Conservation (phyloP, 257 asterid genomes). For the Lavandula angustifolia region DNA sequence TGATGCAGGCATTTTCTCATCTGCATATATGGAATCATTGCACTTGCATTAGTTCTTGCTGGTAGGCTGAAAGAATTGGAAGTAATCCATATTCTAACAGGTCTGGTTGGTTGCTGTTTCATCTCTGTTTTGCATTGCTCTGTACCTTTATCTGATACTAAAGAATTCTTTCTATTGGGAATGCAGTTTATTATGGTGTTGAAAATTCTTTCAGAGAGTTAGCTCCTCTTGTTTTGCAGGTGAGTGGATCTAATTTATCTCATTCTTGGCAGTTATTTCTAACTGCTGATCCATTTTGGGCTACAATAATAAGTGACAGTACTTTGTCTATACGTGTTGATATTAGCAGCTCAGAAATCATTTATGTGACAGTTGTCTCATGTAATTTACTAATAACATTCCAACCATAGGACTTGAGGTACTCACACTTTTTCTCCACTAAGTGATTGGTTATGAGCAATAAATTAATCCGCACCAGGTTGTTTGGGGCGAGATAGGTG, state of each 20-base stretch:
- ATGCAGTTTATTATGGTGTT: conserved; percentile 86
- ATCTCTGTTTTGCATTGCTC: conserved; percentile 22
- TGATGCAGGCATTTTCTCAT: conserved; percentile 88
- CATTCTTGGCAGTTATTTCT: conserved; percentile 8
- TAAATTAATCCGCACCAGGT: conserved; percentile 3
- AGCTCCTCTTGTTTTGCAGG: conserved; percentile 87
- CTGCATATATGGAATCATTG: conserved; percentile 77
- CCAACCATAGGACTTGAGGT: background rate
- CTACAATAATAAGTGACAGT: conserved; percentile 6
- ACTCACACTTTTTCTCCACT: background rate
- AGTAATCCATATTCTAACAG: conserved; percentile 76
- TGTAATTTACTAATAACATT: background rate
- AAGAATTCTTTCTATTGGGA: conserved; percentile 25
- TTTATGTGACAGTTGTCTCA: conserved; percentile 4
- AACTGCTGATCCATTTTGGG: conserved; percentile 19
- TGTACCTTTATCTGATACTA: conserved; percentile 29
- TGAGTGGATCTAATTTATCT: conserved; percentile 34
- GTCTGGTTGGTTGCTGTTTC: conserved; percentile 43
- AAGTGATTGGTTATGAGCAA: background rate
- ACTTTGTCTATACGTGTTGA: conserved; percentile 1
- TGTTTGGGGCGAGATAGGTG: conserved; percentile 15
- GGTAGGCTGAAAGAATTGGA: conserved; percentile 79
- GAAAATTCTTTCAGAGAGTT: conserved; percentile 70
- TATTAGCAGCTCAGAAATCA: background rate
- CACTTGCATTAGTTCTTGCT: conserved; percentile 74